Evolutionary conservation across 345 rosid genomes (phyloP).

Genomic region (Raphanus sativus): DNA sequence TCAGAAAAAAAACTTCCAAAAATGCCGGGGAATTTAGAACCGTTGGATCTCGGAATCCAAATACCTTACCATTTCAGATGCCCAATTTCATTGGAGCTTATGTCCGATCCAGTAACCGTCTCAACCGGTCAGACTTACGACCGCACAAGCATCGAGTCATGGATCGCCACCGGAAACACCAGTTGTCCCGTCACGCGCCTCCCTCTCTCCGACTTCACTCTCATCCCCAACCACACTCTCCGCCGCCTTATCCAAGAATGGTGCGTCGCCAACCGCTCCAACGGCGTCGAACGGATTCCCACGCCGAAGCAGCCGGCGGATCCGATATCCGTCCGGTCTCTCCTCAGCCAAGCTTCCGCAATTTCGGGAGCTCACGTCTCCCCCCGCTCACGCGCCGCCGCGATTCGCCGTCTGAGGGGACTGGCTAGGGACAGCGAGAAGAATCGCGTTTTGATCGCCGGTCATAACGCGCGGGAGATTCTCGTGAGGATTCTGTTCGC

Average conservation of each 20-base stretch:
- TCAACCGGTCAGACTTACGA: slow-evolving; percentile 96
- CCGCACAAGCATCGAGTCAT: slow-evolving; percentile 91
- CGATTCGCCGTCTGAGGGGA: slow-evolving; percentile 72
- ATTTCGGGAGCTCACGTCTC: slow-evolving; percentile 41
- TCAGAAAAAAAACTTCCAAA: neutral
- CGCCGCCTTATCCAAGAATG: slow-evolving; percentile 96
- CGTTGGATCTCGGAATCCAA: slow-evolving; percentile 73
- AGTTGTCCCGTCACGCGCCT: slow-evolving; percentile 89
- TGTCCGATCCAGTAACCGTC: slow-evolving; percentile 95
- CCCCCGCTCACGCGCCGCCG: slow-evolving; percentile 56
- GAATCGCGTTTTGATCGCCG: slow-evolving; percentile 64
- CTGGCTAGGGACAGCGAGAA: slow-evolving; percentile 91
- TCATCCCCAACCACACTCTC: slow-evolving; percentile 97
- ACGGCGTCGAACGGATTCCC: slow-evolving; percentile 83
- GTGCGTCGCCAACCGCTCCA: slow-evolving; percentile 87
- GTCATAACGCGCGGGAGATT: slow-evolving; percentile 55
- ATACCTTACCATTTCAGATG: slow-evolving; percentile 93
- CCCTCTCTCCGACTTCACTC: slow-evolving; percentile 72
- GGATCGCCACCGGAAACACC: slow-evolving; percentile 91
- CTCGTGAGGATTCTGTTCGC: slow-evolving; percentile 50
- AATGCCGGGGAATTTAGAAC: slow-evolving; percentile 75
- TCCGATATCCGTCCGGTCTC: slow-evolving; percentile 58
- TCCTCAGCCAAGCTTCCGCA: slow-evolving; percentile 63
- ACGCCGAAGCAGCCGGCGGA: slow-evolving; percentile 98
- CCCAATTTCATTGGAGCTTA: slow-evolving; percentile 91